phyloP scores from a whole-genome alignment of 352 stramenopile species.

The Phytophthora kernoviae region DNA sequence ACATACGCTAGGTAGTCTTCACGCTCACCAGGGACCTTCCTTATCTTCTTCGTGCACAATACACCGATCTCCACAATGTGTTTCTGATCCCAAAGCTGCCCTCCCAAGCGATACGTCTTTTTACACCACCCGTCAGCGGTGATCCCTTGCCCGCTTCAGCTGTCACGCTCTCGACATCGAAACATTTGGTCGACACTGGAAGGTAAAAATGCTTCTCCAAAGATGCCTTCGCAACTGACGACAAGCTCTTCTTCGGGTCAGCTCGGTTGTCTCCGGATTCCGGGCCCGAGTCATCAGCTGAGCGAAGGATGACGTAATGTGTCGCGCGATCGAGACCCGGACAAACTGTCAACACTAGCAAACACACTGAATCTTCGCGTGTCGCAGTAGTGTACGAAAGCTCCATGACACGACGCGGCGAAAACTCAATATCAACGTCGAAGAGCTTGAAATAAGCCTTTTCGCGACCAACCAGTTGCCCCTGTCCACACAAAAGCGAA shows the following conservation, averaged over 20 bases:
- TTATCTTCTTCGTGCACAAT: constrained; percentile 37
- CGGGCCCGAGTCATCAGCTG: constrained; percentile 25
- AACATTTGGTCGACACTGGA: constrained; percentile 33
- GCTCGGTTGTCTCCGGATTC: constrained; percentile 8
- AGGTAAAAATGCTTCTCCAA: constrained; percentile 45
- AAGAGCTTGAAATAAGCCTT: constrained; percentile 53
- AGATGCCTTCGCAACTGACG: constrained; percentile 28
- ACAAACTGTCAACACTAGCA: constrained; percentile 47
- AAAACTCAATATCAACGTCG: constrained; percentile 47
- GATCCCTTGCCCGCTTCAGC: constrained; percentile 21
- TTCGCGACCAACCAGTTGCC: constrained; percentile 32
- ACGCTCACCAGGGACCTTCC: constrained; percentile 21
- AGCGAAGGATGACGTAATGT: constrained; percentile 46
- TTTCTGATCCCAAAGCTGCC: constrained; percentile 48
- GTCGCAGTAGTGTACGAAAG: constrained; percentile 44
- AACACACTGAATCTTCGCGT: constrained; percentile 31
- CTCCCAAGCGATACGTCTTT: constrained; percentile 44
- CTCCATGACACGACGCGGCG: constrained; percentile 37
- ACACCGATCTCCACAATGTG: constrained; percentile 51
- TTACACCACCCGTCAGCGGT: constrained; percentile 36
- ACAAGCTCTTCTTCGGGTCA: constrained; percentile 26
- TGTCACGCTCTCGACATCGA: constrained; percentile 21
- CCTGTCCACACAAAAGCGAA: constrained; percentile 16
- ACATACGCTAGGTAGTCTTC: constrained; percentile 36
- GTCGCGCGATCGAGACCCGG: constrained; percentile 42